Base-by-base conservation (phyloP, 148 eudicot genomes). In the Fagopyrum homotropicum region DNA sequence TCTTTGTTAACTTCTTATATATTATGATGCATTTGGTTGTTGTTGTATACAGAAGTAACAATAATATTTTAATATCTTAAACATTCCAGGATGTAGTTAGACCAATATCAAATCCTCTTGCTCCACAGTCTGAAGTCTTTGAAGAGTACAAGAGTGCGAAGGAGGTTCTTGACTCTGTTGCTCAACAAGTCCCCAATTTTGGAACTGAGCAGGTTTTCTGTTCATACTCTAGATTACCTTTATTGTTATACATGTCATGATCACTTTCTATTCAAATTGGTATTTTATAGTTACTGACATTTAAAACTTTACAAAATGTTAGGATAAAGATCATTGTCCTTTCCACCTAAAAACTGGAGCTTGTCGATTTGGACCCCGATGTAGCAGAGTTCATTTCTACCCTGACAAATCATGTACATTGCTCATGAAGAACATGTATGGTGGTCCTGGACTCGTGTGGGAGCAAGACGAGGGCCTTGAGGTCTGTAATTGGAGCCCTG, bases 391-490 rank as follows among this genome's bases (percentile, higher is more conserved):
- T 80, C 98, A 94, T 81, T 94, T 91, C 72, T 91, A 94, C 73
- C 98, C 98, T 46, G 96, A 91, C 82, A 89, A 89, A 73, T 84
- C 97, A 68, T 88, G 95, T 86, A 94, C 97, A 73, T 73, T 94
- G 82, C 92, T 94, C 64, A 85, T 94, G 73, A 94, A 94, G 85
- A 91, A 90, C 81, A 91, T 94, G 97, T 94, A 90, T 85, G 81
- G 68, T 80, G 98, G 98, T 73, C 96, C 97, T 78, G 97, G 97
- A 75, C 88, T 94, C 79, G 86, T 90, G 61, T 94, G 93, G 91
- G 96, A 91, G 83, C 98, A 94, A 82, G 98, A 91, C 81, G 98
- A 94, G 85, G 97, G 97, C 85, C 98, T 94, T 90, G 98, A 94
- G 98, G 98, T 94, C 98, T 94, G 98, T 94, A 81, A 85, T 85